A percentile compares a stretch with the other conserved stretches of the same genome.
Conservation (phyloP, 108 stramenopile genomes). For the Skeletonema potamos region DNA sequence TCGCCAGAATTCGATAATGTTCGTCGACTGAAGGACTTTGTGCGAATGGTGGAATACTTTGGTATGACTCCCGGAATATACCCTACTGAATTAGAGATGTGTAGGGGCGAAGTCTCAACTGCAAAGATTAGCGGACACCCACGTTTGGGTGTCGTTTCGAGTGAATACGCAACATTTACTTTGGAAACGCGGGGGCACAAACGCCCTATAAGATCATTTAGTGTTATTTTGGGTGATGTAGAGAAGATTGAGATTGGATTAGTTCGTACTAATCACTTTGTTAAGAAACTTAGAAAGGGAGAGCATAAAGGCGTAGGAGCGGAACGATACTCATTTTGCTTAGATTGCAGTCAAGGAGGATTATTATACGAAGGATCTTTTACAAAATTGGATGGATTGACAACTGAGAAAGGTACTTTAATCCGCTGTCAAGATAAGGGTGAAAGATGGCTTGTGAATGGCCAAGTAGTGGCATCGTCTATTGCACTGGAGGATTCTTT, state of each 20-base stretch:
- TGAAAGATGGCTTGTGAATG: conserved; percentile 42
- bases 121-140: conserved; percentile 40
- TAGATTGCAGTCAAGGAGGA: conserved; percentile 48
- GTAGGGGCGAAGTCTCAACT: conserved; percentile 28
- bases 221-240: conserved; percentile 44
- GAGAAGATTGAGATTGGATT: conserved; percentile 46
- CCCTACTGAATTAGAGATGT: conserved; percentile 50
- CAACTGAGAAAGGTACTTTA: conserved; percentile 34
- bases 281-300: conserved; percentile 34
- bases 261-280: conserved; percentile 39
- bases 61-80: conserved; percentile 56
- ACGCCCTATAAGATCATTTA: conserved; percentile 42
- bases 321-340: conserved; percentile 41
- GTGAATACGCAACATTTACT: conserved; percentile 48
- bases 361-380: conserved; percentile 45
- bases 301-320: conserved; percentile 50
- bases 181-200: conserved; percentile 43
- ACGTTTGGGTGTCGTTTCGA: conserved; percentile 21
- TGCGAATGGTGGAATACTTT: conserved; percentile 63
- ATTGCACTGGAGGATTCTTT: conserved; percentile 48
- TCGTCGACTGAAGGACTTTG: conserved; percentile 33
- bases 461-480: conserved; percentile 39
- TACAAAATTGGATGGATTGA: conserved; percentile 44
- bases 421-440: conserved; percentile 45
- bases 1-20: conserved; percentile 37